Evolutionary conservation across 2,329 filamentous ascomycete species (phyloP).

Genomic region (Lachnellula hyalina): DNA sequence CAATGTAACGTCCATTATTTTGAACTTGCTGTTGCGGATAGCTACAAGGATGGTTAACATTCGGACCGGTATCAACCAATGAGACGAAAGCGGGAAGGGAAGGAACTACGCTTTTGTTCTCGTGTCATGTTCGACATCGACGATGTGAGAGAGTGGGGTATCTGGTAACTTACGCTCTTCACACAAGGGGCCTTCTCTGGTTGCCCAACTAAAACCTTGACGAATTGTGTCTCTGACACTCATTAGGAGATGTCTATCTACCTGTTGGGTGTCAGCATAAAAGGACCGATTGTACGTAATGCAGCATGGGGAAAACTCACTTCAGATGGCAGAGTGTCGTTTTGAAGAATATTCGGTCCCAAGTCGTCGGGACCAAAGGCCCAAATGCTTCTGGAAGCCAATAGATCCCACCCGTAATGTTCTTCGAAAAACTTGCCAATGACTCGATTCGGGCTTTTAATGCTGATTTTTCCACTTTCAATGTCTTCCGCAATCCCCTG

Average conservation of each 20-base stretch:
- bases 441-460: conserved; percentile 86
- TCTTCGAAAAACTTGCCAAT: conserved; percentile 97
- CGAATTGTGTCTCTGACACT: conserved; percentile 87
- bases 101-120: conserved; percentile 2
- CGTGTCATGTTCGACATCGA: conserved; percentile 6
- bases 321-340: conserved; percentile 91
- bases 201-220: conserved; percentile 96
- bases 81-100: conserved; percentile 1
- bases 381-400: conserved; percentile 94
- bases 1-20: conserved; percentile 83
- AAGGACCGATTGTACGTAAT: conserved; percentile 18
- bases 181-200: conserved; percentile 89
- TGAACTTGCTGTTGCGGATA: conserved; percentile 97
- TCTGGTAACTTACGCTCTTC: conserved; percentile 77
- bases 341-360: conserved; percentile 91
- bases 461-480: conserved; percentile 81
- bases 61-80: conserved; percentile 19
- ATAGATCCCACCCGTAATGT: conserved; percentile 92
- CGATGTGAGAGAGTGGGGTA: neutral
- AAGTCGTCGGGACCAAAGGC: conserved; percentile 95
- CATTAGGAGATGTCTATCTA: conserved; percentile 85
- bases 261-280: conserved; percentile 40
- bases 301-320: conserved; percentile 34
- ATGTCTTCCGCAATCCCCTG: conserved; percentile 94
- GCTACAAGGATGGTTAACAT: conserved; percentile 46